These are phyloP conservation scores for Ogataea allantospora DNA, from an alignment of 805 yeast species.

Conservation along the genomic window DNA sequence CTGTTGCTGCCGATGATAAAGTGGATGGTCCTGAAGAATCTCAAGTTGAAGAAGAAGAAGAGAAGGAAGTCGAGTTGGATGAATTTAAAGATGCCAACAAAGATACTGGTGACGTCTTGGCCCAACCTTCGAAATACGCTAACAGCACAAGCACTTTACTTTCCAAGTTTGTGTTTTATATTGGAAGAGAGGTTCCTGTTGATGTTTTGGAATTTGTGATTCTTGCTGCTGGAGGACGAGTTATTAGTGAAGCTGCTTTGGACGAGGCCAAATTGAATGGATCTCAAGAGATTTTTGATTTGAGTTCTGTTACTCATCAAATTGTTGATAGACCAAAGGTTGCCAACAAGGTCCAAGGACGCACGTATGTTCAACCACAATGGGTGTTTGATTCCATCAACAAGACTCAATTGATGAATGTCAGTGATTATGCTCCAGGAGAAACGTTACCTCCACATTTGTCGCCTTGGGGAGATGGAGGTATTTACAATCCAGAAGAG, in stretches of 20 bases:
- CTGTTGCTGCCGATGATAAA: conserved; percentile 52
- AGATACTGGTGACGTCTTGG: conserved; percentile 63
- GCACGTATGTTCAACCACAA: conserved; percentile 96
- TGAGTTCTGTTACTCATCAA: conserved; percentile 83
- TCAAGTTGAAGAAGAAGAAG: conserved; percentile 43
- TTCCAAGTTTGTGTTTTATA: conserved; percentile 71
- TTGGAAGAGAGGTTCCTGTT: conserved; percentile 94
- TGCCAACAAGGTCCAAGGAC: conserved; percentile 73
- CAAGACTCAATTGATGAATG: conserved; percentile 70
- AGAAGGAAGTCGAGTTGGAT: conserved; percentile 57
- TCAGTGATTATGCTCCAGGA: conserved; percentile 86
- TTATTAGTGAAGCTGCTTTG: conserved; percentile 81
- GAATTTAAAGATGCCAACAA: conserved; percentile 64
- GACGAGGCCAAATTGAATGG: conserved; percentile 63
- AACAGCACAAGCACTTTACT: conserved; percentile 67
- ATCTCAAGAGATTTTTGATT: conserved; percentile 51
- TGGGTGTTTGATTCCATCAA: conserved; percentile 95
- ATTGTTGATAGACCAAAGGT: conserved; percentile 90
- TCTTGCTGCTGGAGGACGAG: conserved; percentile 80
- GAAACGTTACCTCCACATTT: conserved; percentile 94
- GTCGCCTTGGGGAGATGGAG: conserved; percentile 98
- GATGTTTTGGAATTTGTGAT: conserved; percentile 88
- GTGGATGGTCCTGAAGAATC: conserved; percentile 38
- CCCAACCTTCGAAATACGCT: conserved; percentile 64
- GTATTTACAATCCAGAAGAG: conserved; percentile 78